These are phyloP conservation scores for Stemphylium vesicarium DNA, from an alignment of 2,329 filamentous ascomycete species.

Conservation along the genomic window DNA sequence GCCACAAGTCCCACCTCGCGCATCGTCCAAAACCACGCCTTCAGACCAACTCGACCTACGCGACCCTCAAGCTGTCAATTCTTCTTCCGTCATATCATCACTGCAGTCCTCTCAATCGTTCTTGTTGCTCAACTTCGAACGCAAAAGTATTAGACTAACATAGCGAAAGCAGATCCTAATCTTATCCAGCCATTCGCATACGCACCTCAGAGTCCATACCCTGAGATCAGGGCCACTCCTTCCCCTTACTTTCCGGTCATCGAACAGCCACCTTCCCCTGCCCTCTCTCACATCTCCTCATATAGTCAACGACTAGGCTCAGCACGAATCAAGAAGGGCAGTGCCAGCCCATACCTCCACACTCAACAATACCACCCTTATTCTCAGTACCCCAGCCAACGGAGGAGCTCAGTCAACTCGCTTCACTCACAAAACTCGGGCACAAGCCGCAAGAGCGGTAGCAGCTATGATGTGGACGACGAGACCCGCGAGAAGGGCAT, in stretches of 20 bases:
- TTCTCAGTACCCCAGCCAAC: constrained; percentile 53
- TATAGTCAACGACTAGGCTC: constrained; percentile 53
- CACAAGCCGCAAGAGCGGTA: constrained; percentile 59
- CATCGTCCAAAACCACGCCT: constrained; percentile 25
- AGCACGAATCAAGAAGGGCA: constrained; percentile 57
- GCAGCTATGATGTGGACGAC: constrained; percentile 49
- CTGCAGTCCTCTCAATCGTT: constrained; percentile 20
- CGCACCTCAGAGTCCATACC: constrained; percentile 50
- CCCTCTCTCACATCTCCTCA: constrained; percentile 62
- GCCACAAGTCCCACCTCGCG: constrained; percentile 22
- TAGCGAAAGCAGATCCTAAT: constrained; percentile 59
- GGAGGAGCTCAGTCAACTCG: constrained; percentile 73
- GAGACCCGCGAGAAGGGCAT: constrained; percentile 70
- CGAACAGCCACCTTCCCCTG: constrained; percentile 66
- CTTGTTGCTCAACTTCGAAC: constrained; percentile 48
- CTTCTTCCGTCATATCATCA: not conserved
- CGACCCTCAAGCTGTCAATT: constrained; percentile 19
- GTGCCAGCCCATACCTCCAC: constrained; percentile 71
- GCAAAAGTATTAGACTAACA: constrained; percentile 18
- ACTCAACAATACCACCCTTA: constrained; percentile 63
- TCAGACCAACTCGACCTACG: constrained; percentile 37
- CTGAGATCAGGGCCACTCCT: constrained; percentile 49
- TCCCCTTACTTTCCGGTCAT: constrained; percentile 52
- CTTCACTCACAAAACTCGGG: constrained; percentile 70
- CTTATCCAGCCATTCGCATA: constrained; percentile 61